Base-by-base conservation (phyloP, 768 basidiomycete genomes). In the Mycena alexandri region DNA sequence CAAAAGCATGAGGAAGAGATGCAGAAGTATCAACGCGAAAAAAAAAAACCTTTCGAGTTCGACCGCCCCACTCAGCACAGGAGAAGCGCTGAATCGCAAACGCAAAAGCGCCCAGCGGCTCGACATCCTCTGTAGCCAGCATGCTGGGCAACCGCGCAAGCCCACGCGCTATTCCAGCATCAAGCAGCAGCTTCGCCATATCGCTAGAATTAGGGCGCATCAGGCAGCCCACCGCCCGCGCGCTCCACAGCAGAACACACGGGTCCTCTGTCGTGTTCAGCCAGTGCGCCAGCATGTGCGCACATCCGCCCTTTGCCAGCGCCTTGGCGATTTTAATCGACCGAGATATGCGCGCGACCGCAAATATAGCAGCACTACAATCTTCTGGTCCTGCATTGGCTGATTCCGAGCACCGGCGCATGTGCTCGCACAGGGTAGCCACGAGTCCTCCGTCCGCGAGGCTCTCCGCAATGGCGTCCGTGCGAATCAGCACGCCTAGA, bases 1-100 rank as follows among this genome's bases (percentile, higher is more conserved):
- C n/a, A n/a, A n/a, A n/a, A n/a, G n/a, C n/a, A n/a, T n/a, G n/a
- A n/a, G n/a, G n/a, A n/a, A n/a, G n/a, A n/a, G n/a, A n/a, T n/a
- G n/a, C n/a, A n/a, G n/a, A n/a, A n/a, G n/a, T n/a, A n/a, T n/a
- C n/a, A n/a, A n/a, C n/a, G n/a, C n/a, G n/a, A n/a, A n/a, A n/a
- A n/a, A n/a, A n/a, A n/a, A n/a, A n/a, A n/a, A n/a, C n/a, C n/a
- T n/a, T n/a, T n/a, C n/a, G n/a, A n/a, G n/a, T n/a, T n/a, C n/a
- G n/a, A n/a, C n/a, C n/a, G n/a, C 75, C 75, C 75, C 73, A 75
- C 42, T 76, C 74, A 6, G 76, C 76, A 41, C 73, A 73, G n/a
- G 68, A 71, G 43, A 77, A 74, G 8, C 75, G 61, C 51, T 75
- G 73, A 13, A 77, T 66, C 13, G 75, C 73, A 42, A 75, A 77